Evolutionary conservation across 257 asterid species (phyloP).

Genomic region (Coffea eugenioides): DNA sequence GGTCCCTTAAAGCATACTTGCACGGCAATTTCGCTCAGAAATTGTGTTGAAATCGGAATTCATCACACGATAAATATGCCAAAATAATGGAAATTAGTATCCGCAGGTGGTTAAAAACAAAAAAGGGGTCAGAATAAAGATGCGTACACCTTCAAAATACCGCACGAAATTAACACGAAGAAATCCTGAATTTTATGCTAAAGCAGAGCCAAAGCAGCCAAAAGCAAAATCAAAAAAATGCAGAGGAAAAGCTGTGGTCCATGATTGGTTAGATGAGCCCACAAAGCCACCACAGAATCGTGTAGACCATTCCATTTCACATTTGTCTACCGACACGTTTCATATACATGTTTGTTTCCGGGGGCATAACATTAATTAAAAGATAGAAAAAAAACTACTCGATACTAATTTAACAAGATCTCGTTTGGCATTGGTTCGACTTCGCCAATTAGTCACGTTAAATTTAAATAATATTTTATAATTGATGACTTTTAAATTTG

Average conservation of each 20-base stretch:
- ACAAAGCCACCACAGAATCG: not conserved
- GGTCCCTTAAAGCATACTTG: not conserved
- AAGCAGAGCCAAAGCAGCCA: not conserved
- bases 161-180: not conserved
- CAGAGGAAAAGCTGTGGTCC: not conserved
- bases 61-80: not conserved
- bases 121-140: not conserved
- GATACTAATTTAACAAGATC: no score
- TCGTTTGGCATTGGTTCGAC: no score
- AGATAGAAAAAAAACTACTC: no score
- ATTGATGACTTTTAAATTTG: no score
- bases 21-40: not conserved
- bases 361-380: no score
- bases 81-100: not conserved
- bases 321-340: not conserved
- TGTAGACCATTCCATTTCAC: not conserved
- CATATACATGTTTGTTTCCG: not conserved
- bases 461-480: no score
- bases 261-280: not conserved
- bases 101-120: not conserved
- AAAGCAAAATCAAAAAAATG: not conserved
- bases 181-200: not conserved
- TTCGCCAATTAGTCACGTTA: no score
- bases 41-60: not conserved
- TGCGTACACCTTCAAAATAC: not conserved